These are phyloP conservation scores for Xenoacremonium recifei DNA, from an alignment of 2,329 filamentous ascomycete genomes.

Conservation along the genomic window DNA sequence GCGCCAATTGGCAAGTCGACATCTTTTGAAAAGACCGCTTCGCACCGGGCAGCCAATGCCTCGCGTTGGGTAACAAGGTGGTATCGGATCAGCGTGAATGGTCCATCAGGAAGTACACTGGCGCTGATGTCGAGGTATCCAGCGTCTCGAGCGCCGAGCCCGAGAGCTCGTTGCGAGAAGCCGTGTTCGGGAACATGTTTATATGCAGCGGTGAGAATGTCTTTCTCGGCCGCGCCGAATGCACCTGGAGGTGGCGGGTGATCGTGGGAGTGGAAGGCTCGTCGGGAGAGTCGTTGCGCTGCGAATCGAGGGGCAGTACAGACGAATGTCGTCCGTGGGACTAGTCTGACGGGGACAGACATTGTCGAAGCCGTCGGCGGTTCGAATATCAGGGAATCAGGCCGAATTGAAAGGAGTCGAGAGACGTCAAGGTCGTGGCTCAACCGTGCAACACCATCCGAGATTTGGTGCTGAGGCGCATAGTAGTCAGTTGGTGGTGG, in stretches of 20 bases:
- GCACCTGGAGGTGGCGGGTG: slow-evolving; percentile 56
- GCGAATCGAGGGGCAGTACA: slow-evolving; percentile 13
- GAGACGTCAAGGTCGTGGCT: too few relatives aligned
- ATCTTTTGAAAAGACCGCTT: slow-evolving; percentile 38
- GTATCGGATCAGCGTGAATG: slow-evolving; percentile 79
- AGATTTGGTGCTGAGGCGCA: too few relatives aligned
- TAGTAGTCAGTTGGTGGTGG: too few relatives aligned
- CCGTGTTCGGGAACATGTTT: slow-evolving; percentile 76
- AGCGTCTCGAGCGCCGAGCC: slow-evolving; percentile 75
- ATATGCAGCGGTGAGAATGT: slow-evolving; percentile 81
- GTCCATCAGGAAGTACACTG: slow-evolving; percentile 75
- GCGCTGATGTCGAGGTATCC: slow-evolving; percentile 86
- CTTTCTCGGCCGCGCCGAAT: slow-evolving; percentile 67
- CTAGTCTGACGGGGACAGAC: slow-evolving; percentile 13
- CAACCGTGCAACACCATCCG: too few relatives aligned
- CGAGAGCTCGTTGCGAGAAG: slow-evolving; percentile 73
- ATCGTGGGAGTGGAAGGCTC: slow-evolving; percentile 70
- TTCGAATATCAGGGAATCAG: too few relatives aligned
- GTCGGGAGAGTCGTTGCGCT: slow-evolving; percentile 12
- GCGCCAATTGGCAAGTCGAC: slow-evolving; percentile 48
- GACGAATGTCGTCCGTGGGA: slow-evolving; percentile 12
- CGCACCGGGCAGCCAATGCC: slow-evolving; percentile 47
- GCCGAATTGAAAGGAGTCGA: too few relatives aligned
- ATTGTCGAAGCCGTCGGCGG: slow-evolving; percentile 11
- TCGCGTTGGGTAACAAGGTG: slow-evolving; percentile 69